A percentile compares a stretch with the other conserved stretches of the same genome.
Conservation (phyloP, 2,329 filamentous ascomycete species). For the Orbilia javanica region DNA sequence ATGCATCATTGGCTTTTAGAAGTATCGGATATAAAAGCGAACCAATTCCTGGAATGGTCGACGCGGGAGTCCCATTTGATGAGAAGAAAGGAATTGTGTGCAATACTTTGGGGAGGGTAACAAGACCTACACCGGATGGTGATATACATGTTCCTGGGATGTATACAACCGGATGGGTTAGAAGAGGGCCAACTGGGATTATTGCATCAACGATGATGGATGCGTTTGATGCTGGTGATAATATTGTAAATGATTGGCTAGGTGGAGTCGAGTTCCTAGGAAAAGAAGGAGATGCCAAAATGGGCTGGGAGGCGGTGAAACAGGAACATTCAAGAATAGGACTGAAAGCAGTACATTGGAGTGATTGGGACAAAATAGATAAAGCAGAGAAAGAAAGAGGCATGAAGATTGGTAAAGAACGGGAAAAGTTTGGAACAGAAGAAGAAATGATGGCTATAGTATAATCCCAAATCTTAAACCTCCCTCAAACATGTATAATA, state of each 20-base stretch:
- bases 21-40: slow-evolving; percentile 95
- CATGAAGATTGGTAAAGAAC: slow-evolving; percentile 76
- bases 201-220: slow-evolving; percentile 97
- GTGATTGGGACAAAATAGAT: slow-evolving; percentile 89
- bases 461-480: slow-evolving; percentile 50
- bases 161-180: slow-evolving; percentile 97
- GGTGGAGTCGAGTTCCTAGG: slow-evolving; percentile 60
- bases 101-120: slow-evolving; percentile 85
- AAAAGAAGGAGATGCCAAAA: slow-evolving; percentile 64
- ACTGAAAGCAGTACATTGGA: slow-evolving; percentile 79
- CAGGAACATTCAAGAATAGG: slow-evolving; percentile 71
- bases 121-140: slow-evolving; percentile 63
- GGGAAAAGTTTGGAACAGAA: slow-evolving; percentile 73
- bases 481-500: slow-evolving; percentile 3
- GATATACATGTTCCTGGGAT: slow-evolving; percentile 75
- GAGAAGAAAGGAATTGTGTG: slow-evolving; percentile 78
- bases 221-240: slow-evolving; percentile 88
- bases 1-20: slow-evolving; percentile 82
- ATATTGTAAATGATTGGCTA: slow-evolving; percentile 82
- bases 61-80: slow-evolving; percentile 84
- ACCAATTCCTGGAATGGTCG: slow-evolving; percentile 78
- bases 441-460: slow-evolving; percentile 62
- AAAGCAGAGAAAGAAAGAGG: slow-evolving; percentile 79
- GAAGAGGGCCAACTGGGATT: slow-evolving; percentile 91
- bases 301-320: slow-evolving; percentile 83